Evolutionary conservation across 1,284 basidiomycete species (phyloP).

Genomic region (Singerocomus inundabilis): DNA sequence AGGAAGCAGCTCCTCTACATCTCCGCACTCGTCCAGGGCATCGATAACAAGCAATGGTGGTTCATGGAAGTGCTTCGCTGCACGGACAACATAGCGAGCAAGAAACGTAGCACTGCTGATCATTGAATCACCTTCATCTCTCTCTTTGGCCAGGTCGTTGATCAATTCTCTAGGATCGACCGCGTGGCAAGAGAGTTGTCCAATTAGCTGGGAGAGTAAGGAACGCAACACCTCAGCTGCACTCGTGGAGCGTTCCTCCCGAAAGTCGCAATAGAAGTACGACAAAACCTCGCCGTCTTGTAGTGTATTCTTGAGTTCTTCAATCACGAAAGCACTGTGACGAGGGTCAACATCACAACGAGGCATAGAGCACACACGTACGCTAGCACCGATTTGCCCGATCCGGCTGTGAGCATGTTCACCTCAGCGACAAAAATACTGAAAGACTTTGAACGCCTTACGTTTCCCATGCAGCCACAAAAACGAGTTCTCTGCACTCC

Average conservation of each 20-base stretch:
- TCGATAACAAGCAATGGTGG: conserved; percentile 12
- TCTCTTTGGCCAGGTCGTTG: neutral
- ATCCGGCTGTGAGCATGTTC: neutral
- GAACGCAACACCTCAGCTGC: conserved; percentile 13
- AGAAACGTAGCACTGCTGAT: neutral
- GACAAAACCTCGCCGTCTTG: neutral
- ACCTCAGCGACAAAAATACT: neutral
- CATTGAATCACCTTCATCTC: neutral
- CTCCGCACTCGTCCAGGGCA: conserved; percentile 13
- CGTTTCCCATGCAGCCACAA: conserved; percentile 12
- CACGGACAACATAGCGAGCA: conserved; percentile 1
- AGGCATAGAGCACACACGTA: neutral
- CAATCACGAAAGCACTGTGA: neutral
- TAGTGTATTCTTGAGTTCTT: neutral
- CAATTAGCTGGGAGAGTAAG: conserved; percentile 6
- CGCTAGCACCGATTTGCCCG: neutral
- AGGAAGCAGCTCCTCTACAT: neutral
- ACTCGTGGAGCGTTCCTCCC: conserved; percentile 3
- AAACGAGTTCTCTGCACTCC: neutral
- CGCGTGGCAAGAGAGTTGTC: neutral
- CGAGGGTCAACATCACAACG: neutral
- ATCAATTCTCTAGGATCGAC: neutral
- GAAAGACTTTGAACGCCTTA: neutral
- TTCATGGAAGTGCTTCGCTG: neutral
- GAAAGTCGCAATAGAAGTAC: conserved; percentile 17